Conservation (phyloP, 2,329 filamentous ascomycete species). For the Microdochium nivale region DNA sequence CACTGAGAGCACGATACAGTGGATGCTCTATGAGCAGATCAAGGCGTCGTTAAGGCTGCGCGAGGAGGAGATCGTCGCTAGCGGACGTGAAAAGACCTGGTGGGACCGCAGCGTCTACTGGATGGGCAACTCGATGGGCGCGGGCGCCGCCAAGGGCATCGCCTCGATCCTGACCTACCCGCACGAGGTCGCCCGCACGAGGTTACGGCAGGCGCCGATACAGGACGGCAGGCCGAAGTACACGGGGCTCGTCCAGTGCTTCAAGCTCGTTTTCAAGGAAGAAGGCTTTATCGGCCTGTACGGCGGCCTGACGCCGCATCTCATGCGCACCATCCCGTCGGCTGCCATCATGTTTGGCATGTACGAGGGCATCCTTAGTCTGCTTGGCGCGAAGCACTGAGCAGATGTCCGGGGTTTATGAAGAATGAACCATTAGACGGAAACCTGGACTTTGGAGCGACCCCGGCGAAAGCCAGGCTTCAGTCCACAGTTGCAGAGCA, state of each 20-base stretch:
- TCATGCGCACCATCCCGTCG: constrained; percentile 83
- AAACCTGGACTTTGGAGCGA: too few species aligned
- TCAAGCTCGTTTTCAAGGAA: constrained; percentile 78
- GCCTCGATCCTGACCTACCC: constrained; percentile 83
- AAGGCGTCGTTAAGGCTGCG: constrained; percentile 64
- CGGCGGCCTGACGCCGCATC: constrained; percentile 83
- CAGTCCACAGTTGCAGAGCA: too few species aligned
- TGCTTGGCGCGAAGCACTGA: constrained; percentile 20
- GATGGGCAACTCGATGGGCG: constrained; percentile 70
- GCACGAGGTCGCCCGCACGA: constrained; percentile 81
- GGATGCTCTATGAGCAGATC: constrained; percentile 90
- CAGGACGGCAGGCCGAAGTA: constrained; percentile 70
- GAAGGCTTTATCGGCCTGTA: constrained; percentile 83
- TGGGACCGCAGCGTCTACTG: constrained; percentile 72
- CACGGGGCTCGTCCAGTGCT: constrained; percentile 80
- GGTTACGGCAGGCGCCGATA: constrained; percentile 76
- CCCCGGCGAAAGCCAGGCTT: too few species aligned
- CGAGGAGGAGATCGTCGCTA: constrained; percentile 47
- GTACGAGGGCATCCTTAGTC: constrained; percentile 51
- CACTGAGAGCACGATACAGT: constrained; percentile 83
- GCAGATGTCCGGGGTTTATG: too few species aligned
- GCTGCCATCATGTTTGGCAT: constrained; percentile 97
- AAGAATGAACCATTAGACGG: too few species aligned
- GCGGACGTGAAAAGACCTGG: constrained; percentile 52
- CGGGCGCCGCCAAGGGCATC: constrained; percentile 77